Conservation (phyloP, 768 basidiomycete species). For the Asterophora parasitica region DNA sequence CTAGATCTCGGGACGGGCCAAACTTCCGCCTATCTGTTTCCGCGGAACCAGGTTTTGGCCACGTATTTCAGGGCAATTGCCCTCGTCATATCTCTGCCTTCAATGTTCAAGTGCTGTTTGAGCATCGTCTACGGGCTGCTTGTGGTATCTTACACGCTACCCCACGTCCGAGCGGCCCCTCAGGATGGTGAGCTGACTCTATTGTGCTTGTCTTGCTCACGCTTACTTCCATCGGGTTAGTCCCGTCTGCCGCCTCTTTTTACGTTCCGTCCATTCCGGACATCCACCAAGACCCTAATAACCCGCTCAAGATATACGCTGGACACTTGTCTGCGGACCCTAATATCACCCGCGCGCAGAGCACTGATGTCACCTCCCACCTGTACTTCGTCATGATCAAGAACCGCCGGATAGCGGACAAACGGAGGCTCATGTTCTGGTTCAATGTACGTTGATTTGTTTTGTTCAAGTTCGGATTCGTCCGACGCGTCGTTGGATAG, state of each 20-base stretch:
- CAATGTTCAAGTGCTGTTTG: conserved; percentile 10
- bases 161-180: conserved; percentile 24
- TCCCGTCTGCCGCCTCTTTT: conserved; percentile 78
- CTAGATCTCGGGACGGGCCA: background rate
- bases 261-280: conserved; percentile 76
- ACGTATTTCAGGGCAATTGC: background rate
- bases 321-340: conserved; percentile 85
- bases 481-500: conserved; percentile 32
- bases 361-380: conserved; percentile 68
- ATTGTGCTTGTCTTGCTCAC: conserved; percentile 3
- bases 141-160: conserved; percentile 8
- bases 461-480: background rate
- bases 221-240: conserved; percentile 30
- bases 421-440: conserved; percentile 90
- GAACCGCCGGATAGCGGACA: conserved; percentile 84
- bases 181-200: conserved; percentile 34
- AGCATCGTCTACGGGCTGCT: conserved; percentile 15
- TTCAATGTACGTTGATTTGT: conserved; percentile 74
- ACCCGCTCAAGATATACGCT: conserved; percentile 75
- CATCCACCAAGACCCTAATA: conserved; percentile 64
- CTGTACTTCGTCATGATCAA: conserved; percentile 88
- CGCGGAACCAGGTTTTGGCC: background rate
- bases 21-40: background rate
- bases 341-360: conserved; percentile 40
- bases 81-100: no score